Percentiles rank a stretch among this genome's conserved stretches.
phyloP scores from a whole-genome alignment of 2,329 filamentous ascomycete genomes.

The Aspergillus glaucus region DNA sequence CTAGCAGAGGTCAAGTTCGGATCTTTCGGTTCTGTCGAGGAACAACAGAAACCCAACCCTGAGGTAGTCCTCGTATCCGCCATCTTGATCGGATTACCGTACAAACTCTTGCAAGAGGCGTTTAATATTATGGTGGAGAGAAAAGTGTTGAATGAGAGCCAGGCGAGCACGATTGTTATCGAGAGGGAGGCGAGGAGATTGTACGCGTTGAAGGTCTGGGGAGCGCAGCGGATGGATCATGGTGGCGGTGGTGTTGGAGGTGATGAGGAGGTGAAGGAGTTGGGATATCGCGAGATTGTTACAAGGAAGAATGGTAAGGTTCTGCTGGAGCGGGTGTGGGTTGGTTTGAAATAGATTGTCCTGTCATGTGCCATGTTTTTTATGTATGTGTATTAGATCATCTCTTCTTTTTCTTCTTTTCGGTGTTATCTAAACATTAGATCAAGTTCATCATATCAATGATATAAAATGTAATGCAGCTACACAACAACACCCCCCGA shows the following conservation, averaged over 20 bases:
- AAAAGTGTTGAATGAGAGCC: constrained; percentile 7
- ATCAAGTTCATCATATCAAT: not conserved
- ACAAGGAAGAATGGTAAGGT: not conserved
- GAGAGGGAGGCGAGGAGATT: constrained; percentile 26
- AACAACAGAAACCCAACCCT: constrained; percentile 6
- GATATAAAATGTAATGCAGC: not conserved
- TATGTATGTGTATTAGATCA: not conserved
- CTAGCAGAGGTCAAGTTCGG: constrained; percentile 20
- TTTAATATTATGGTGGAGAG: constrained; percentile 15
- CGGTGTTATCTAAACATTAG: not conserved
- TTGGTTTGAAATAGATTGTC: constrained; percentile 4
- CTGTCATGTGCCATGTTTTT: not conserved
- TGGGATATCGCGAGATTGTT: constrained; percentile 19
- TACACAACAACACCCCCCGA: constrained; percentile 59
- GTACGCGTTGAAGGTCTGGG: constrained; percentile 11
- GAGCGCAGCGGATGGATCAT: not conserved
- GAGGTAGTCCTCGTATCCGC: constrained; percentile 18
- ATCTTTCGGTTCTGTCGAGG: constrained; percentile 8
- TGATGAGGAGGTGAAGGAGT: constrained; percentile 7
- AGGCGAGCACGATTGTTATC: constrained; percentile 17
- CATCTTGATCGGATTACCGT: constrained; percentile 24
- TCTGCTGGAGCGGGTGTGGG: constrained; percentile 12
- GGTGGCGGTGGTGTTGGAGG: not conserved
- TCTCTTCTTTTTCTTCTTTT: not conserved
- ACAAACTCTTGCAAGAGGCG: constrained; percentile 11